phyloP scores from a whole-genome alignment of 2,329 filamentous ascomycete genomes.

The Fusarium protoensiforme region DNA sequence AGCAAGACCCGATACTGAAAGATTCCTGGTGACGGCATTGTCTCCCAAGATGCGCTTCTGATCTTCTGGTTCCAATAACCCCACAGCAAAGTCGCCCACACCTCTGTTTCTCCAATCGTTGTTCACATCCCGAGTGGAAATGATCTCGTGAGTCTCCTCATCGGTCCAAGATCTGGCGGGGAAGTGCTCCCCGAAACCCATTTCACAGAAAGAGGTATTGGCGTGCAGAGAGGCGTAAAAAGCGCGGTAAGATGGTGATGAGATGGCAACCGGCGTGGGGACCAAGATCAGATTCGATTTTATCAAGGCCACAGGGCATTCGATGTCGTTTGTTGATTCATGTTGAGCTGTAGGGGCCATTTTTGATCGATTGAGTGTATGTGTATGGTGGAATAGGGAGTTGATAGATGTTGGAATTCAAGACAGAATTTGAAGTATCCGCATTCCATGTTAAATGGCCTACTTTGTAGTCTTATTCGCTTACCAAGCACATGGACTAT shows the following conservation, averaged over 20 bases:
- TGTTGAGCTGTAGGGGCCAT: neutral
- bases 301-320: slow-evolving; percentile 3
- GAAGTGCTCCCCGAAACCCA: neutral
- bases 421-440: neutral
- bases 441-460: neutral
- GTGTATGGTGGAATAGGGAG: neutral
- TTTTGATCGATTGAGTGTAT: neutral
- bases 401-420: neutral
- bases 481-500: neutral
- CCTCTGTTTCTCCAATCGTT: slow-evolving; percentile 17
- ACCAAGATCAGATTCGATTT: slow-evolving; percentile 20
- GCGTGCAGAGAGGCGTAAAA: neutral
- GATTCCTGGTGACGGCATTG: neutral
- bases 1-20: neutral
- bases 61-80: neutral
- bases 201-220: neutral
- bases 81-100: slow-evolving; percentile 36
- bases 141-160: slow-evolving; percentile 12
- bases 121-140: slow-evolving; percentile 12
- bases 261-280: slow-evolving; percentile 23
- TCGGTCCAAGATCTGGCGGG: neutral
- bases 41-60: neutral
- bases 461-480: neutral
- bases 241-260: slow-evolving; percentile 9
- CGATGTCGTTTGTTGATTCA: neutral